Conservation (phyloP, 208 protist genomes). For the Trypanosoma rangeli region DNA sequence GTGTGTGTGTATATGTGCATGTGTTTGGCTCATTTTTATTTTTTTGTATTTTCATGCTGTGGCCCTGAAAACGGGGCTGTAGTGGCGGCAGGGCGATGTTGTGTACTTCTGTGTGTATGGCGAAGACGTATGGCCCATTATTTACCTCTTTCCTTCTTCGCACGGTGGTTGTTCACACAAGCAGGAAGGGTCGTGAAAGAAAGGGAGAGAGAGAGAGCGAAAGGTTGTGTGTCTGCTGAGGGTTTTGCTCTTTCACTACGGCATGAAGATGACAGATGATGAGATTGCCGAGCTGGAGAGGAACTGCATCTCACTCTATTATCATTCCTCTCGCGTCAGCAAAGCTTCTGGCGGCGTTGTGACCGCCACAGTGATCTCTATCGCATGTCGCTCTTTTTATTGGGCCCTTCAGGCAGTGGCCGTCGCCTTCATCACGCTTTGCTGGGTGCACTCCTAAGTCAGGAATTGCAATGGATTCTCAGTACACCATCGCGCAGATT, state of each 20-base stretch:
- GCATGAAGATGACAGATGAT: slow-evolving; percentile 29
- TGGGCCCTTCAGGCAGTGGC: slow-evolving; percentile 21
- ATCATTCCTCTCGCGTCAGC: slow-evolving; percentile 11
- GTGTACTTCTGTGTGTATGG: slow-evolving; percentile 1
- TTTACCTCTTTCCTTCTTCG: background rate
- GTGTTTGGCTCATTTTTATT: background rate
- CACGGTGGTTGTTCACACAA: background rate
- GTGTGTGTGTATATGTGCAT: background rate
- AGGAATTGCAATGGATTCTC: background rate
- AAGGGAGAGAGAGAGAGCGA: background rate
- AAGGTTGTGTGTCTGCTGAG: background rate
- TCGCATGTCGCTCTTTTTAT: slow-evolving; percentile 16
- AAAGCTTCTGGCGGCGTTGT: background rate
- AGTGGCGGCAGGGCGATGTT: background rate
- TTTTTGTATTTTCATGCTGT: background rate
- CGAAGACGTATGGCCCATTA: background rate
- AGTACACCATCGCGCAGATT: background rate
- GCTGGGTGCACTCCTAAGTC: slow-evolving; percentile 21
- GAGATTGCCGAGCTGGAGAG: slow-evolving; percentile 30
- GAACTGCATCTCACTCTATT: slow-evolving; percentile 25
- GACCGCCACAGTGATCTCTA: background rate
- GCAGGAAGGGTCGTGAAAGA: background rate
- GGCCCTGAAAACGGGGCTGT: no score
- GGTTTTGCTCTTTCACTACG: background rate
- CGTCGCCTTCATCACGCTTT: slow-evolving; percentile 20